Base-by-base conservation (phyloP, 768 basidiomycete species). In the Rhizopogon vinicolor region DNA sequence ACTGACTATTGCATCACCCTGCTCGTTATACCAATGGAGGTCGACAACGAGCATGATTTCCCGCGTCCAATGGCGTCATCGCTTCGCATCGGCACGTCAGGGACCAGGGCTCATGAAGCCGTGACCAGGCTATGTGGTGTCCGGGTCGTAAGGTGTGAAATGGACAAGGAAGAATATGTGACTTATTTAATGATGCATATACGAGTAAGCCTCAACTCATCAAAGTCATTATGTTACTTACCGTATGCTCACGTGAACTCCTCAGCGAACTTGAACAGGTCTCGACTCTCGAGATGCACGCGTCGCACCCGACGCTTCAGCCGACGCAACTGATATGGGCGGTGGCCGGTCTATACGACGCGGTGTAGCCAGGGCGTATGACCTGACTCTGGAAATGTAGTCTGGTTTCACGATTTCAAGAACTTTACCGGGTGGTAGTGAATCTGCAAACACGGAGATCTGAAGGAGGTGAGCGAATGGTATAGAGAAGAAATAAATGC, bases 391-490 rank as follows among this genome's bases (percentile, higher is more conserved):
- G 37, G 73, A 1, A 59, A 75, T 18, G 87, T 87, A 7, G 63
- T 83, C 33, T 68, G 72, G 33, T 92, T 91, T 69, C 90, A 89
- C 70, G 75, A 78, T 22, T 92, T 91, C 70, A 78, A 79, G 59
- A 78, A 79, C 25, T 25, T 25, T 3, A 61, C 76, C 84, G 35
- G 74, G 68, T 10, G 77, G 79, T 10, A 63, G 71, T 33, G 77
- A 77, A 62, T 62, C 62, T 12, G 81, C 81, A 0, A 74, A 68
- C 3, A 74, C 77, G 55, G 81, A 82, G 85, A 87, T 60, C 79
- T 91, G 75, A 83, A 78, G 69, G 80, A 81, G 60, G 84, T 89
- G 67, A 90, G 89, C 72, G 79, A 85, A 25, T 87, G 85, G 85
- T 52, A 54, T 12, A 54, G 35, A 51, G 65, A 67, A n/a, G 72